Percentiles rank a stretch among this genome's conserved stretches.
These are phyloP conservation scores for Monocercomonoides exilis DNA, from an alignment of 78 protist genomes.

Conservation along the genomic window DNA sequence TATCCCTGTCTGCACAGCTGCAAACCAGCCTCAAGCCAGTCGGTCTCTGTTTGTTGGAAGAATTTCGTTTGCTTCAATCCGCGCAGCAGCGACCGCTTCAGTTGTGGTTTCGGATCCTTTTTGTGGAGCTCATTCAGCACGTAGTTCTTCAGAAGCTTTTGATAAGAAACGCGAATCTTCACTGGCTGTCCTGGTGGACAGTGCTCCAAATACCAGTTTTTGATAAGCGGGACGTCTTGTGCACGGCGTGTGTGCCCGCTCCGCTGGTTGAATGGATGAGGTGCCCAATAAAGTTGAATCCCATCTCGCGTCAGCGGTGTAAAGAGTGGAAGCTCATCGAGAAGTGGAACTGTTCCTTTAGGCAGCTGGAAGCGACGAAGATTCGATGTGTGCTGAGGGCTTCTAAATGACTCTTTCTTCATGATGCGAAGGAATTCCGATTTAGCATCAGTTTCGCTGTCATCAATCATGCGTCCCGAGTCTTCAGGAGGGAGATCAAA, in stretches of 20 bases:
- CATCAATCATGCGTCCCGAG: background rate
- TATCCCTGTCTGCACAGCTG: conserved; percentile 99
- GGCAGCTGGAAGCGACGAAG: conserved; percentile 47
- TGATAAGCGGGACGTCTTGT: conserved; percentile 90
- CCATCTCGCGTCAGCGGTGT: conserved; percentile 82
- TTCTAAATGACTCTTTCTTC: too few species aligned
- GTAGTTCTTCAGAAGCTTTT: conserved; percentile 91
- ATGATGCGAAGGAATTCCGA: background rate
- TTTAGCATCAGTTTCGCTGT: background rate
- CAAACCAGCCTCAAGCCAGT: conserved; percentile 99
- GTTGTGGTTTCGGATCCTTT: background rate
- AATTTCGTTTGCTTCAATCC: conserved; percentile 49
- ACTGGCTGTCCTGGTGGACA: conserved; percentile 88
- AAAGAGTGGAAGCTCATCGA: conserved; percentile 53
- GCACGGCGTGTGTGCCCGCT: conserved; percentile 81
- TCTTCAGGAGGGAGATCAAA: background rate
- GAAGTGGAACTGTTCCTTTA: conserved; percentile 47
- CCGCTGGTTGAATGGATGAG: conserved; percentile 86
- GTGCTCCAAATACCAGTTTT: conserved; percentile 84
- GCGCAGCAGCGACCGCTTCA: background rate
- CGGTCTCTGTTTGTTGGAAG: conserved; percentile 75
- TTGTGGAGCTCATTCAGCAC: conserved; percentile 73
- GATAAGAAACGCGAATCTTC: conserved; percentile 91
- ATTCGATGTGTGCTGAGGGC: background rate
- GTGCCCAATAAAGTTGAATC: conserved; percentile 89